Conservation (phyloP, 2,329 filamentous ascomycete genomes). For the Fusarium sp. region DNA sequence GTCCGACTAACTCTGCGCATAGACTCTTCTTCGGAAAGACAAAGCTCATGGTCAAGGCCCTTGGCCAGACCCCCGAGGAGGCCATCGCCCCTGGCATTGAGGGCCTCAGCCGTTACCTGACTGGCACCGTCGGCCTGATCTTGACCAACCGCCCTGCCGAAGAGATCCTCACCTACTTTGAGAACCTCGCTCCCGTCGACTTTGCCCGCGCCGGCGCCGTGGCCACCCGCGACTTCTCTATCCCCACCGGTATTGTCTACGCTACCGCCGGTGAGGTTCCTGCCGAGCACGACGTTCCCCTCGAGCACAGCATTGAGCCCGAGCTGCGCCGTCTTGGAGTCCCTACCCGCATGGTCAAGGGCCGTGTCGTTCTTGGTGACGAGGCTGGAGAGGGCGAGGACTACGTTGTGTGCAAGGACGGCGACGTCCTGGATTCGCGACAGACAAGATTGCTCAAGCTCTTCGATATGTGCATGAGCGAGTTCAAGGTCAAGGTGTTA, state of each 20-base stretch:
- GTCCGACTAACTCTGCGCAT: conserved; percentile 26
- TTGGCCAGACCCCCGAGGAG: conserved; percentile 82
- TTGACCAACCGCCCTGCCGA: conserved; percentile 83
- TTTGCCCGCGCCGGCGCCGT: conserved; percentile 89
- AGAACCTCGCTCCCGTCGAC: conserved; percentile 79
- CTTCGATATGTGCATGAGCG: conserved; percentile 89
- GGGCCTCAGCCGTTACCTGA: conserved; percentile 75
- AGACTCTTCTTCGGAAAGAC: conserved; percentile 99
- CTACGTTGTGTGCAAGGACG: conserved; percentile 88
- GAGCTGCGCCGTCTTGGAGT: conserved; percentile 90
- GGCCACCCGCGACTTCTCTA: conserved; percentile 80
- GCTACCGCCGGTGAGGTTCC: conserved; percentile 84
- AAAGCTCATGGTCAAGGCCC: conserved; percentile 97
- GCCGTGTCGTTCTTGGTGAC: conserved; percentile 81
- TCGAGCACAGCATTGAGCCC: conserved; percentile 91
- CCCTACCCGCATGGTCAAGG: conserved; percentile 89
- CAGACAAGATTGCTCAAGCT: conserved; percentile 95
- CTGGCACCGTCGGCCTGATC: conserved; percentile 88
- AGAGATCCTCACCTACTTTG: conserved; percentile 80
- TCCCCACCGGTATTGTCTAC: conserved; percentile 87
- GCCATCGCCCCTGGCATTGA: conserved; percentile 85
- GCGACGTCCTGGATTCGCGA: conserved; percentile 86
- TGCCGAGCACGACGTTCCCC: conserved; percentile 83
- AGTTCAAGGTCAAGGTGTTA: conserved; percentile 86
- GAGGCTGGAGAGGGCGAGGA: conserved; percentile 66